phyloP scores from a whole-genome alignment of 768 basidiomycete genomes.

The Pholiota molesta region DNA sequence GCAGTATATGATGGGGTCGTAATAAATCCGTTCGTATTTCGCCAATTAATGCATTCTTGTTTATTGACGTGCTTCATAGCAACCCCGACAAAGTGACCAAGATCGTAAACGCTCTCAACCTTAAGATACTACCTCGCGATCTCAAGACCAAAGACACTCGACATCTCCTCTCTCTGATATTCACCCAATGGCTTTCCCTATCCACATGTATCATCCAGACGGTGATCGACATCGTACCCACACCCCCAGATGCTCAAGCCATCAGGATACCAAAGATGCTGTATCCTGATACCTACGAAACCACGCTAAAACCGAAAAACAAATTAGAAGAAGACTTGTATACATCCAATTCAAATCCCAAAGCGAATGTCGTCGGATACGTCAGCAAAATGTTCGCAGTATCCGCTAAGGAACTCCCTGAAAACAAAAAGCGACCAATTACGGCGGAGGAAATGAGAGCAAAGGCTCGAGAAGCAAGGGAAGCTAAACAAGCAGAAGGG shows the following conservation, averaged over 20 bases:
- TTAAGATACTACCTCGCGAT: conserved; percentile 88
- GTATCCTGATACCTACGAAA: conserved; percentile 74
- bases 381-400: conserved; percentile 99
- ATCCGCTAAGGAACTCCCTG: conserved; percentile 76
- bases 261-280: conserved; percentile 90
- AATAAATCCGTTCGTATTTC: conserved; percentile 77
- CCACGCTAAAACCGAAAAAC: conserved; percentile 64
- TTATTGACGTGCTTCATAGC: conserved; percentile 43
- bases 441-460: conserved; percentile 85
- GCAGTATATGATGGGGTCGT: conserved; percentile 92
- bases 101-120: conserved; percentile 79
- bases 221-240: conserved; percentile 91
- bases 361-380: conserved; percentile 76
- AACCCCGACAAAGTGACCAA: conserved; percentile 89
- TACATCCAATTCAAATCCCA: conserved; percentile 58
- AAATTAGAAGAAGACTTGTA: conserved; percentile 87
- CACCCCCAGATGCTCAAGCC: conserved; percentile 81
- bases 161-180: conserved; percentile 81
- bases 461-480: conserved; percentile 58
- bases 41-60: background rate
- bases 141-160: conserved; percentile 90
- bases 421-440: conserved; percentile 75
- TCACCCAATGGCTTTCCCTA: conserved; percentile 95
- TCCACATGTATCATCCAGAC: conserved; percentile 92
- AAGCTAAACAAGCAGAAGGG: conserved; percentile 33